Percentiles rank a stretch among this genome's conserved stretches.
phyloP scores from a whole-genome alignment of 1,139 yeast species.

The Scheffersomyces quercinus region DNA sequence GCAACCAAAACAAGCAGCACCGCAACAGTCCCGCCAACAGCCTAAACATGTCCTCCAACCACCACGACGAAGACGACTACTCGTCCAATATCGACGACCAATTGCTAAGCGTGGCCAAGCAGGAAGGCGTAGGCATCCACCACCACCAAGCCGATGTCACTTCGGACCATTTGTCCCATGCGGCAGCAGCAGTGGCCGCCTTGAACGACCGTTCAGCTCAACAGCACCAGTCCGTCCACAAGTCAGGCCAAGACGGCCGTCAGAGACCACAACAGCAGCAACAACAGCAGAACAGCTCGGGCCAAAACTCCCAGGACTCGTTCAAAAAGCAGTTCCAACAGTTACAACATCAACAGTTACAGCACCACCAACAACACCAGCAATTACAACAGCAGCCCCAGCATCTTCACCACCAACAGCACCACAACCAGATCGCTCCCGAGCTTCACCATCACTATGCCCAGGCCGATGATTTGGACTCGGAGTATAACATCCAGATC shows the following conservation, averaged over 20 bases:
- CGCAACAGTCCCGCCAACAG: constrained; percentile 2
- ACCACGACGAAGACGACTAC: constrained; percentile 33
- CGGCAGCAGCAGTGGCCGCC: constrained; percentile 16
- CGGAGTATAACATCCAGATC: constrained; percentile 49
- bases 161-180: constrained; percentile 15
- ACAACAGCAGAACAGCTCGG: constrained; percentile 1
- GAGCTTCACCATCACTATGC: constrained; percentile 15
- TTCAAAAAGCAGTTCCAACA: constrained; percentile 14
- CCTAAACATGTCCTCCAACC: constrained; percentile 19
- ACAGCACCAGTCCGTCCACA: constrained; percentile 4
- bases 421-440: constrained; percentile 3
- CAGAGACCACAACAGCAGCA: constrained; percentile 1
- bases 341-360: constrained; percentile 16
- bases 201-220: constrained; percentile 1
- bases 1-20: no score
- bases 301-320: constrained; percentile 16
- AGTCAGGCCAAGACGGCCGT: constrained; percentile 1
- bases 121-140: constrained; percentile 27
- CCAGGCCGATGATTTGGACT: constrained; percentile 33
- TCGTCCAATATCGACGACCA: constrained; percentile 50
- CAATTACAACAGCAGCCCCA: constrained; percentile 21
- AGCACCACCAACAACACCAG: constrained; percentile 16
- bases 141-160: neutral
- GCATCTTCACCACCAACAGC: constrained; percentile 22
- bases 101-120: constrained; percentile 39